Conservation (phyloP, 108 stramenopile species). For the Pseudonitzschia multiseries region DNA sequence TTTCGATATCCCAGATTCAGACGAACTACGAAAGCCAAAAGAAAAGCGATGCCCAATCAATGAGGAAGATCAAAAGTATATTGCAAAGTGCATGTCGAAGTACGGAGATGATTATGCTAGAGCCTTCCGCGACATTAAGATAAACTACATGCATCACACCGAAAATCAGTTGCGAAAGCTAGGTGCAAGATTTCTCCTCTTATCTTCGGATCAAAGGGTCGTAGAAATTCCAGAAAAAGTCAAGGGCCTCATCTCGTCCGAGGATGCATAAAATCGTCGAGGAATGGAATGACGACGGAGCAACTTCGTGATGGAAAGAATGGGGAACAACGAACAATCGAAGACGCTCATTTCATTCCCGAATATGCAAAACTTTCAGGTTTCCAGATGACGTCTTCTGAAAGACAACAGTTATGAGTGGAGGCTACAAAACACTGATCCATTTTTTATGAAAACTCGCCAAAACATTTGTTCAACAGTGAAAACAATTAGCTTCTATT, state of each 20-base stretch:
- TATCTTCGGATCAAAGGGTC: constrained; percentile 56
- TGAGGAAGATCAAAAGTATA: constrained; percentile 75
- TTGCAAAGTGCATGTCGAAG: constrained; percentile 66
- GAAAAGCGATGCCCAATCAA: constrained; percentile 50
- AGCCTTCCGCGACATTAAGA: constrained; percentile 76
- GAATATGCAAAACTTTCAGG: too few relatives aligned
- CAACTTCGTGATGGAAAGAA: too few relatives aligned
- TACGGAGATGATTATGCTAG: constrained; percentile 68
- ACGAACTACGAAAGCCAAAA: constrained; percentile 36
- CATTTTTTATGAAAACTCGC: too few relatives aligned
- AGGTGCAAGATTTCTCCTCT: constrained; percentile 63
- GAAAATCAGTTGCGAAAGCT: constrained; percentile 69
- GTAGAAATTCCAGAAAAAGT: constrained; percentile 67
- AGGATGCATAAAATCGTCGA: not conserved
- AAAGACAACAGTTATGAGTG: too few relatives aligned
- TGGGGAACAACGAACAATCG: too few relatives aligned
- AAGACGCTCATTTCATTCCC: too few relatives aligned
- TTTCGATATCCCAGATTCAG: constrained; percentile 83
- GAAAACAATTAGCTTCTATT: too few relatives aligned
- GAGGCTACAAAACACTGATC: too few relatives aligned
- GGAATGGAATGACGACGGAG: too few relatives aligned
- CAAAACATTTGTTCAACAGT: too few relatives aligned
- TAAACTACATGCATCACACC: constrained; percentile 82
- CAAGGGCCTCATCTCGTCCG: not conserved
- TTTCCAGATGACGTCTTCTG: too few relatives aligned